phyloP scores from a whole-genome alignment of 2,329 filamentous ascomycete species.

The Fusarium sp. region DNA sequence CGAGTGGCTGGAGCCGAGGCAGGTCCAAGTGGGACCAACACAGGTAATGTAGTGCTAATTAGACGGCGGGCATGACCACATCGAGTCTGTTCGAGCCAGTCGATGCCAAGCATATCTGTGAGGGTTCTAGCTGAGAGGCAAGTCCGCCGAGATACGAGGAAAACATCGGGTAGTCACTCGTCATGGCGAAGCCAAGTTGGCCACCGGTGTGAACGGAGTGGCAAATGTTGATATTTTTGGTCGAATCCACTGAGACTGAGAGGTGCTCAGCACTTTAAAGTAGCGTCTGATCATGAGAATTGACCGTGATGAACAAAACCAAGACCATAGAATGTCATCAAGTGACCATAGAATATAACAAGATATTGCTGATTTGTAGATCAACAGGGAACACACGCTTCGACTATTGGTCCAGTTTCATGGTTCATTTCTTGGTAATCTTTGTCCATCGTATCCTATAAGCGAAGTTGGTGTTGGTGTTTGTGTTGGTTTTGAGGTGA shows the following conservation, averaged over 20 bases:
- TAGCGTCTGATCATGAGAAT: background rate
- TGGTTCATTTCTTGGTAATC: background rate
- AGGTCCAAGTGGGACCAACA: background rate
- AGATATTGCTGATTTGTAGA: too few species aligned
- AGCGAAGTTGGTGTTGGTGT: background rate
- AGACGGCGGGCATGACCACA: background rate
- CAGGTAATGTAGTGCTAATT: background rate
- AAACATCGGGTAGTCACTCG: background rate
- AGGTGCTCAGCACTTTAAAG: background rate
- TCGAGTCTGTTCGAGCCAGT: background rate
- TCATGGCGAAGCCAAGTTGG: background rate
- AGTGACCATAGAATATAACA: background rate
- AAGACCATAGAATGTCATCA: background rate
- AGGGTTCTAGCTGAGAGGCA: background rate
- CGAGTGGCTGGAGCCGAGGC: conserved; percentile 28
- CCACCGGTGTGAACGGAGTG: background rate
- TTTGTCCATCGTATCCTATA: background rate
- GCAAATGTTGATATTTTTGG: background rate
- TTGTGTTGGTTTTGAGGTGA: conserved; percentile 11
- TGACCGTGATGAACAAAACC: background rate
- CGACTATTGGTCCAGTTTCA: too few species aligned
- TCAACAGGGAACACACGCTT: background rate
- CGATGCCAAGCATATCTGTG: background rate
- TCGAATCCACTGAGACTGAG: background rate
- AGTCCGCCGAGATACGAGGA: background rate